These are phyloP conservation scores for Cinnamomum chago DNA, from an alignment of 164 flowering plant species.

Conservation along the genomic window DNA sequence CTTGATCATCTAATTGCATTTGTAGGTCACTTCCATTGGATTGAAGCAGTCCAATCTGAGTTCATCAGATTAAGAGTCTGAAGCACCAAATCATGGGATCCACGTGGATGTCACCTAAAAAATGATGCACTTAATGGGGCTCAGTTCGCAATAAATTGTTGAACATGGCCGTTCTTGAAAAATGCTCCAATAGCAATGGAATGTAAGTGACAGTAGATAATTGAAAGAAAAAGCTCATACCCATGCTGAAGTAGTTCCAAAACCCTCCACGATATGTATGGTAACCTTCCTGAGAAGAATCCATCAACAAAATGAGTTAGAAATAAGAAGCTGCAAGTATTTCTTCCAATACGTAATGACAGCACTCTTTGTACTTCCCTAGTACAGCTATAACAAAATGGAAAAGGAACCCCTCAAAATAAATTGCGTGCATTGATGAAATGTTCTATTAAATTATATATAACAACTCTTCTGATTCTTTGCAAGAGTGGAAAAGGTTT, in stretches of 20 bases:
- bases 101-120: neutral
- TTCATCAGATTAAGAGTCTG: neutral
- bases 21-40: neutral
- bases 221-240: constrained; percentile 33
- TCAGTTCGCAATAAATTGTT: no score
- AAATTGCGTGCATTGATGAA: no score
- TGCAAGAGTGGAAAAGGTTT: no score
- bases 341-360: neutral
- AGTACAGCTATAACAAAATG: neutral
- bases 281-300: constrained; percentile 58
- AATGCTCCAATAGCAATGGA: neutral
- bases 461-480: no score
- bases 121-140: neutral
- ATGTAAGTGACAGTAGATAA: neutral
- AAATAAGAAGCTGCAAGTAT: neutral
- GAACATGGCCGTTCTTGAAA: no score
- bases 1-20: no score
- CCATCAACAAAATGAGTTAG: neutral
- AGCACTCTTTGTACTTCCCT: neutral
- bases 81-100: neutral
- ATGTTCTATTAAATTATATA: no score
- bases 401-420: no score
- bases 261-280: constrained; percentile 94
- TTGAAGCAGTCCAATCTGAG: neutral
- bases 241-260: constrained; percentile 99